Conservation (phyloP, 257 asterid species). For the Prunella vulgaris region DNA sequence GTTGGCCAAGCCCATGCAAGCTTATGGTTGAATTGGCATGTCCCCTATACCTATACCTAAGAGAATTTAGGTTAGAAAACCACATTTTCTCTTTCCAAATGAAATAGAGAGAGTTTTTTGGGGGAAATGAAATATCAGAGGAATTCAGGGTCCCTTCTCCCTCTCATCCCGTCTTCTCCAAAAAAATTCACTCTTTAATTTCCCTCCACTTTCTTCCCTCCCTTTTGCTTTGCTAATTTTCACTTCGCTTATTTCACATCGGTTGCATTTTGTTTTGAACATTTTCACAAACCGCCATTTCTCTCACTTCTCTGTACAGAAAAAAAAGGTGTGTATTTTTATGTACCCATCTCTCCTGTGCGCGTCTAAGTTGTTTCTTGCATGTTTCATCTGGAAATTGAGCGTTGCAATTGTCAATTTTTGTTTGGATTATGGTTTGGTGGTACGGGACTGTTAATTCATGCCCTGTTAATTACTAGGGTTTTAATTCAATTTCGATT, state of each 20-base stretch:
- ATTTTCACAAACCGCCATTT: slow-evolving; percentile 1
- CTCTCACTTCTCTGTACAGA: not conserved
- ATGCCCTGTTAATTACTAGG: slow-evolving; percentile 12
- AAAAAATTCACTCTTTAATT: slow-evolving; percentile 16
- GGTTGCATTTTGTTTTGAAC: not conserved
- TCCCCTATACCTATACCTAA: not conserved
- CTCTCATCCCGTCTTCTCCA: slow-evolving; percentile 20
- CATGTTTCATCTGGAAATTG: not conserved
- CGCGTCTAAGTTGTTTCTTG: not conserved
- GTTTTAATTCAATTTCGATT: slow-evolving; percentile 2
- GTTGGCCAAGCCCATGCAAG: slow-evolving; percentile 13
- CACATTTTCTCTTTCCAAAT: slow-evolving; percentile 13
- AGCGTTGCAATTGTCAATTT: not conserved
- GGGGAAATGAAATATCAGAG: slow-evolving; percentile 38
- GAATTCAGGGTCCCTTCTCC: slow-evolving; percentile 32
- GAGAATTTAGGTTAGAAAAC: slow-evolving; percentile 9
- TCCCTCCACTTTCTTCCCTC: slow-evolving; percentile 47
- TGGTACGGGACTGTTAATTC: slow-evolving; percentile 6
- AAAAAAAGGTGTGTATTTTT: slow-evolving; percentile 9
- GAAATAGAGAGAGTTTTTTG: slow-evolving; percentile 19
- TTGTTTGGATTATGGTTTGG: not conserved
- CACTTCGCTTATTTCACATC: not conserved
- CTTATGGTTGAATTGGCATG: not conserved
- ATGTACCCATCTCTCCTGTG: not conserved
- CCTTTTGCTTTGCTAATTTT: slow-evolving; percentile 3